Evolutionary conservation across 169 alveolate genomes (phyloP).

Genomic region (Eimeria tenella): DNA sequence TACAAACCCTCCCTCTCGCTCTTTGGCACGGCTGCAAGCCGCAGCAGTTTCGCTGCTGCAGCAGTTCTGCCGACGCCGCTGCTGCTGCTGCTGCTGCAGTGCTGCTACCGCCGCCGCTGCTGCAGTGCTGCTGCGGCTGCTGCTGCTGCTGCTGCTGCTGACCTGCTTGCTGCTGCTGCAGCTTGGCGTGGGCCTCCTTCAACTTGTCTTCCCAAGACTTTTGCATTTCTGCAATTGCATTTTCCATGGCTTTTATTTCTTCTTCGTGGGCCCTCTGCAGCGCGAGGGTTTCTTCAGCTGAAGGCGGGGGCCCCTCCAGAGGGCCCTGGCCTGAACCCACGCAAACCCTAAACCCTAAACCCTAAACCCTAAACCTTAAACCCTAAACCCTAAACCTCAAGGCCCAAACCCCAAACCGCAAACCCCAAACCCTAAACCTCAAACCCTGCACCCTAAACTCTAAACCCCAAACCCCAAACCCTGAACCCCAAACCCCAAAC

Average conservation of each 20-base stretch:
- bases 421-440: background rate
- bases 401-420: background rate
- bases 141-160: background rate
- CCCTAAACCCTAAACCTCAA: background rate
- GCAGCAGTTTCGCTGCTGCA: too few species aligned
- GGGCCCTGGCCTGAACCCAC: background rate
- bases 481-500: background rate
- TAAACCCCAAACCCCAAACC: background rate
- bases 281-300: conserved; percentile 35
- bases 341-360: background rate
- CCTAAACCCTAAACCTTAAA: background rate
- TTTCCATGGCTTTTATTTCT: conserved; percentile 79
- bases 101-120: too few species aligned
- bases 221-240: conserved; percentile 73
- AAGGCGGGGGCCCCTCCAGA: background rate
- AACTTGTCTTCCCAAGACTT: conserved; percentile 68
- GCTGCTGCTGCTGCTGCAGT: background rate
- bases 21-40: too few species aligned
- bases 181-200: conserved; percentile 10
- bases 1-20: background rate
- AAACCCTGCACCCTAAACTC: background rate
- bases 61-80: background rate
- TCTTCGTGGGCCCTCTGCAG: conserved; percentile 79
- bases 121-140: background rate
- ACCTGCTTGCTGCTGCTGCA: background rate